Percentiles rank a stretch among this genome's conserved stretches.
phyloP scores from a whole-genome alignment of 2,329 filamentous ascomycete genomes.

The Aspergillus puulaauensis region DNA sequence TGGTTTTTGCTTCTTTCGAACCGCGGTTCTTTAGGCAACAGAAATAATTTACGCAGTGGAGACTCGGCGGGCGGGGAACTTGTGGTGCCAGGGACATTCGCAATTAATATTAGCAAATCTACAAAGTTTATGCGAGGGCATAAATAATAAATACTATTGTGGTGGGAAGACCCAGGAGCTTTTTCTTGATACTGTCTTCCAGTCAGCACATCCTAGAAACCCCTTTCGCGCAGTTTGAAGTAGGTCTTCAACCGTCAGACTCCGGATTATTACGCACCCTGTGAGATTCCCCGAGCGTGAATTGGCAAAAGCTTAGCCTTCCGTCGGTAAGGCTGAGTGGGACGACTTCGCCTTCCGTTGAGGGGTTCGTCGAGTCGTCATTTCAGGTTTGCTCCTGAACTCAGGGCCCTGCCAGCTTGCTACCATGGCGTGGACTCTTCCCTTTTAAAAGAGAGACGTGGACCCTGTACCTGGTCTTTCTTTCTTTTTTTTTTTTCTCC shows the following conservation, averaged over 20 bases:
- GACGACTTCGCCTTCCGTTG: background rate
- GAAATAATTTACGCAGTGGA: background rate
- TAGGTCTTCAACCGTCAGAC: background rate
- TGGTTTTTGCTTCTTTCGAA: background rate
- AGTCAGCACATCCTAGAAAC: background rate
- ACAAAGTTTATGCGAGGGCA: background rate
- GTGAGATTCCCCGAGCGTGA: background rate
- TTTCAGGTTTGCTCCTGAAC: background rate
- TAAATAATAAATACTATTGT: background rate
- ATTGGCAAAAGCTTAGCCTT: conserved; percentile 10
- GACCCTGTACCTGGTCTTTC: background rate
- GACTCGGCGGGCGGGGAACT: background rate
- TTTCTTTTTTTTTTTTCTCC: background rate
- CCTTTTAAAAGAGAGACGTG: background rate
- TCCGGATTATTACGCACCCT: background rate
- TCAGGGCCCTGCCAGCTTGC: background rate
- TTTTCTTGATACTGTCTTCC: background rate
- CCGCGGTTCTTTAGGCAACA: conserved; percentile 2
- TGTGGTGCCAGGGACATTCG: background rate
- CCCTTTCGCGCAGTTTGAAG: background rate
- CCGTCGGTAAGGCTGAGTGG: conserved; percentile 4
- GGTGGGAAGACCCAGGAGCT: background rate
- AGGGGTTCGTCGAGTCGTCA: background rate
- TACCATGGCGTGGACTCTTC: background rate
- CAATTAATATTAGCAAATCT: background rate